Evolutionary conservation across 768 basidiomycete genomes (phyloP).

Genomic region (Boletellus ananiceps): DNA sequence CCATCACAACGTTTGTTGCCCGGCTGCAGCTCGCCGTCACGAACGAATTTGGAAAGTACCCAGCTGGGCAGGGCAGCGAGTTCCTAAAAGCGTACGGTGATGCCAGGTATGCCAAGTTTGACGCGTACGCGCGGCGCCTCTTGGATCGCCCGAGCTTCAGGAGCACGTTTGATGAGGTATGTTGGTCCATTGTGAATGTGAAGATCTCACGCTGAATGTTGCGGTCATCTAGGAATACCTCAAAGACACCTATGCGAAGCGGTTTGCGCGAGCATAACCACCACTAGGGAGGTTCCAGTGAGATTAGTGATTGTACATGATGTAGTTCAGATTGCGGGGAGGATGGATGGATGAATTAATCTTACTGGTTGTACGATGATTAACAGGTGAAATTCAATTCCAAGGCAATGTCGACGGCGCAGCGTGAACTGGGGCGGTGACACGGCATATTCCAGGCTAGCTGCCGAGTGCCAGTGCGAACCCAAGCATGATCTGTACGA

Average conservation of each 20-base stretch:
- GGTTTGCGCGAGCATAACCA: slow-evolving; percentile 7
- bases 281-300: neutral
- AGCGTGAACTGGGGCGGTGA: no score
- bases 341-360: no score
- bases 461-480: no score
- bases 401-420: no score
- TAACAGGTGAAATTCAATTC: no score
- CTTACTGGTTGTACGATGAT: no score
- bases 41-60: slow-evolving; percentile 51
- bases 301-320: no score
- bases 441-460: no score
- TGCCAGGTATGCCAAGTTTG: slow-evolving; percentile 47
- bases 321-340: no score
- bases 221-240: slow-evolving; percentile 10
- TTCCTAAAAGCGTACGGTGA: slow-evolving; percentile 36
- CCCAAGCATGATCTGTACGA: no score
- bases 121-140: slow-evolving; percentile 45
- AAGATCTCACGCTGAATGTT: neutral
- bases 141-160: slow-evolving; percentile 50
- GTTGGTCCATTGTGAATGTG: slow-evolving; percentile 9
- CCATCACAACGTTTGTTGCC: slow-evolving; percentile 58
- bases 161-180: slow-evolving; percentile 52
- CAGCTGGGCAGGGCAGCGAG: slow-evolving; percentile 44
- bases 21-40: slow-evolving; percentile 41
- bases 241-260: neutral